Percentiles rank a stretch among this genome's conserved stretches.
phyloP scores from a whole-genome alignment of 208 protist genomes.

The Leishmania braziliensis region DNA sequence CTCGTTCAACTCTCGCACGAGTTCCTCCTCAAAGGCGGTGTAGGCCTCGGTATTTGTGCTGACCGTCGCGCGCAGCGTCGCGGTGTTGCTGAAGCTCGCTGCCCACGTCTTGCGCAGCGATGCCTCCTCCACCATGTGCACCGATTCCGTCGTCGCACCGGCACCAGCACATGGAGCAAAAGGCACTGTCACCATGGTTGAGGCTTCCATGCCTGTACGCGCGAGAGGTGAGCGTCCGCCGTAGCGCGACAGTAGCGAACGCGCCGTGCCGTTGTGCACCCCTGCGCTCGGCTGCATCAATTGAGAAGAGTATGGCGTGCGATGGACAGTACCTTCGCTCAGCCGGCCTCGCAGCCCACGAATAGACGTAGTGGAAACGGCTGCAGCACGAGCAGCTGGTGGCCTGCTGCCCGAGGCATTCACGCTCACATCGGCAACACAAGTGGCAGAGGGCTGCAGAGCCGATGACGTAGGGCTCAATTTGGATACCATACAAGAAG shows the following conservation, averaged over 20 bases:
- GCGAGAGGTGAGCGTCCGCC: neutral
- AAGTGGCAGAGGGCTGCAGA: neutral
- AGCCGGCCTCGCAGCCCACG: conserved; percentile 39
- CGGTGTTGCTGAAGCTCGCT: conserved; percentile 37
- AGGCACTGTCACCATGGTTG: neutral
- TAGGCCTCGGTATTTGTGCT: conserved; percentile 58
- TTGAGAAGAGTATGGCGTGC: conserved; percentile 2
- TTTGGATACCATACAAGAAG: neutral
- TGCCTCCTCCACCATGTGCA: conserved; percentile 27
- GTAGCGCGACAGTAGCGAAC: neutral
- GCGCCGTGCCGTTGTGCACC: neutral
- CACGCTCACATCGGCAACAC: neutral
- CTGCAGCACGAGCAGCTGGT: neutral
- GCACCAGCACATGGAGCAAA: neutral
- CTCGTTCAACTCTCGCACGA: conserved; percentile 75
- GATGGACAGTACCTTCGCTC: conserved; percentile 45
- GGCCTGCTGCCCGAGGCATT: neutral
- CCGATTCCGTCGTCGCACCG: neutral
- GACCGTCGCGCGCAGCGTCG: conserved; percentile 49
- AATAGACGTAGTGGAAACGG: neutral
- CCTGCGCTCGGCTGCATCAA: neutral
- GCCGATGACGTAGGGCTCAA: neutral
- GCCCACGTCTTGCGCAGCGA: conserved; percentile 34
- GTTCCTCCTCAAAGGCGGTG: conserved; percentile 56
- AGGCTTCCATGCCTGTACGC: neutral